phyloP scores from a whole-genome alignment of 176 grass and related monocot genomes.

The Bothriochloa decipiens region DNA sequence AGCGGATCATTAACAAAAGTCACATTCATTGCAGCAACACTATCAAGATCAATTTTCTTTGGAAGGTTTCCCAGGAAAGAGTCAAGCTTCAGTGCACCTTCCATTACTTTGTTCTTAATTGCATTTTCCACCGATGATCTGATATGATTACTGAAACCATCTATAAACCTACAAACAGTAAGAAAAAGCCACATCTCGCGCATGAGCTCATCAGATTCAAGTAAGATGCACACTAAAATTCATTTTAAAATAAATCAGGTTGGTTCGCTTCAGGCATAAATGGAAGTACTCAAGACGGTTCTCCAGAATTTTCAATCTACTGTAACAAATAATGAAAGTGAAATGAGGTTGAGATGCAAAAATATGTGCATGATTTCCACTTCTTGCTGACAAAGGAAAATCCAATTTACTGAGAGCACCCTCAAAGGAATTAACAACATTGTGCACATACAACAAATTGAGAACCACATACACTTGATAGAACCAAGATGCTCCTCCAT shows the following conservation, averaged over 20 bases:
- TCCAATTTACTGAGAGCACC: neutral
- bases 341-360: conserved; percentile 15
- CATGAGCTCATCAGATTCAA: conserved; percentile 1
- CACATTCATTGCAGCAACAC: conserved; percentile 71
- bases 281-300: neutral
- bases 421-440: conserved; percentile 5
- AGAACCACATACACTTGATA: conserved; percentile 82
- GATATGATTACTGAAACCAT: conserved; percentile 83
- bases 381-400: conserved; percentile 19
- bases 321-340: neutral
- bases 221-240: neutral
- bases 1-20: conserved; percentile 82
- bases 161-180: conserved; percentile 67
- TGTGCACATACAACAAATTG: neutral
- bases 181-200: conserved; percentile 23
- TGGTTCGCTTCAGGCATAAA: conserved; percentile 11
- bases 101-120: conserved; percentile 70
- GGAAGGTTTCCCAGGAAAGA: conserved; percentile 72
- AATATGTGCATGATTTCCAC: neutral
- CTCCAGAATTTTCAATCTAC: neutral
- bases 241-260: conserved; percentile 4
- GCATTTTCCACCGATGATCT: conserved; percentile 80
- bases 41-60: conserved; percentile 82
- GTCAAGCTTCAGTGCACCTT: conserved; percentile 78
- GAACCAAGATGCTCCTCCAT: conserved; percentile 93